Conservation (phyloP, 345 rosid species). For the Moringa oleifera region DNA sequence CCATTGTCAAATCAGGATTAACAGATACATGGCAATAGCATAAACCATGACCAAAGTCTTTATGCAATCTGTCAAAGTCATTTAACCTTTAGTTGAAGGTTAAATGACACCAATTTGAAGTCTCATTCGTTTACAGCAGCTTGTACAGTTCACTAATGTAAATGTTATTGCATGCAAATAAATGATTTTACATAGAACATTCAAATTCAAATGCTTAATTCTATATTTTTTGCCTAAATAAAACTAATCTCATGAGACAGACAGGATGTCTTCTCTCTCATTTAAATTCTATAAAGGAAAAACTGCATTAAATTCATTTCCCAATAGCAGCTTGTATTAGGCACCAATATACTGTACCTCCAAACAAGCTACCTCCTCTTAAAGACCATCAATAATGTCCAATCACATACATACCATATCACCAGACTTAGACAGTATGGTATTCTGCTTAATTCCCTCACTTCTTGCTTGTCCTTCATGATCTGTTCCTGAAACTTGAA, state of each 20-base stretch:
- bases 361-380: background rate
- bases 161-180: background rate
- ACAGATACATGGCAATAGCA: too few species aligned
- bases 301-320: background rate
- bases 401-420: slow-evolving; percentile 37
- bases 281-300: slow-evolving; percentile 8
- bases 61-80: too few species aligned
- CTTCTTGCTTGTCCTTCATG: slow-evolving; percentile 25
- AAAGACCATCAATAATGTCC: background rate
- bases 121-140: too few species aligned
- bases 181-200: background rate
- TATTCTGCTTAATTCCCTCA: slow-evolving; percentile 25
- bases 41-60: too few species aligned
- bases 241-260: background rate
- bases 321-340: background rate
- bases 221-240: too few species aligned
- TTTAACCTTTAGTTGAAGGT: too few species aligned
- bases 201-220: too few species aligned
- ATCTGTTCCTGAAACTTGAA: slow-evolving; percentile 40
- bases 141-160: too few species aligned
- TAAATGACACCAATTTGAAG: too few species aligned
- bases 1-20: too few species aligned
- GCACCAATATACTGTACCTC: background rate
- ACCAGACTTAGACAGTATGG: slow-evolving; percentile 18
- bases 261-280: background rate